Percentiles rank a stretch among this genome's conserved stretches.
Evolutionary conservation across 768 basidiomycete species (phyloP).

Genomic region (Asterophora lycoperdoides): DNA sequence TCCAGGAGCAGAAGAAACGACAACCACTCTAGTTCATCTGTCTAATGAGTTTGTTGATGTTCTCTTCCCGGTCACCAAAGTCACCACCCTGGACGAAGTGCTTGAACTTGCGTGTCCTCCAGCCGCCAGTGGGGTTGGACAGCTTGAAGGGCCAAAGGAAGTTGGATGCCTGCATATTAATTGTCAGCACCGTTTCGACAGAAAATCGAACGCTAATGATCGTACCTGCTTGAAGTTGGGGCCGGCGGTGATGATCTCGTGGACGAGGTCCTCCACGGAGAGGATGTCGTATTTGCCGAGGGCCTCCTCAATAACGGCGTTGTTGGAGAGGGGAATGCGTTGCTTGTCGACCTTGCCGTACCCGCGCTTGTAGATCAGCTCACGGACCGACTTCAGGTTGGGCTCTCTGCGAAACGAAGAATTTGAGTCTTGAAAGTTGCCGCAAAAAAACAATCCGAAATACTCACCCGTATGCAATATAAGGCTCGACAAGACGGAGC

Average conservation of each 20-base stretch:
- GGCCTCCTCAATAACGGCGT: constrained; percentile 83
- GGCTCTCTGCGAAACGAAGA: constrained; percentile 69
- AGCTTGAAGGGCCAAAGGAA: constrained; percentile 99
- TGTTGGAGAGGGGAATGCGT: constrained; percentile 92
- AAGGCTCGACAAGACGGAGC: constrained; percentile 96
- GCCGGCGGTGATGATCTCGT: constrained; percentile 92
- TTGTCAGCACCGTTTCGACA: constrained; percentile 7
- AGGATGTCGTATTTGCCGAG: constrained; percentile 96
- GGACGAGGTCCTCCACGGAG: constrained; percentile 94
- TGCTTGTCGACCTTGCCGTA: constrained; percentile 99
- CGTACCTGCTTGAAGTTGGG: constrained; percentile 98
- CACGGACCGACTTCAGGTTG: constrained; percentile 94
- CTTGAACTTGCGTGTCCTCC: constrained; percentile 97
- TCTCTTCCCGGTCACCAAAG: constrained; percentile 93
- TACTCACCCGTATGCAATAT: constrained; percentile 90
- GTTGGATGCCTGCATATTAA: constrained; percentile 65
- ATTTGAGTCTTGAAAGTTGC: not conserved
- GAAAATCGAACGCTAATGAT: constrained; percentile 5
- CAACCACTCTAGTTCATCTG: constrained; percentile 75
- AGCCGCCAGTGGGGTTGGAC: constrained; percentile 97
- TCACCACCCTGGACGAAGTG: constrained; percentile 95
- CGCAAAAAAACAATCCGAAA: not conserved
- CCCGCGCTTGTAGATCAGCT: constrained; percentile 98
- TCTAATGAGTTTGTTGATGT: constrained; percentile 97
- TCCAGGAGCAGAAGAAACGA: not conserved